A percentile compares a stretch with the other conserved stretches of the same genome.
Conservation (phyloP, 2,329 filamentous ascomycete genomes). For the Fusarium cyanostomum region DNA sequence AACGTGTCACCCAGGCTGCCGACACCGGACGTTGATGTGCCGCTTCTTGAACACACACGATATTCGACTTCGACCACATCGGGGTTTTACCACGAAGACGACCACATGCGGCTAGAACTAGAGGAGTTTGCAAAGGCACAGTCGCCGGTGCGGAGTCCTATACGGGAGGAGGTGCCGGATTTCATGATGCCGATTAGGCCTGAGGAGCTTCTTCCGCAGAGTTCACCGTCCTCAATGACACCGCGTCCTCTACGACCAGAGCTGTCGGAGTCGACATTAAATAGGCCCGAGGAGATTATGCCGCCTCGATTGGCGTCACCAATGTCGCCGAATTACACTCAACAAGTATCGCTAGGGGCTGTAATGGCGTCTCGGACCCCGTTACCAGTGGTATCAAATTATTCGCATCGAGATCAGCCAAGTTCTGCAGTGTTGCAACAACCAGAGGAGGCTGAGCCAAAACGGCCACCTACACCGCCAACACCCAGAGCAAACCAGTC, state of each 20-base stretch:
- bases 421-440: slow-evolving; percentile 15
- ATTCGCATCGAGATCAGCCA: slow-evolving; percentile 13
- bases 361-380: slow-evolving; percentile 9
- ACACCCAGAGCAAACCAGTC: not conserved
- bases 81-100: slow-evolving; percentile 17
- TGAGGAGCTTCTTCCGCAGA: slow-evolving; percentile 13
- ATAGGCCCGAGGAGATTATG: slow-evolving; percentile 13
- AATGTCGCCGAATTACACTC: slow-evolving; percentile 6
- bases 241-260: slow-evolving; percentile 9
- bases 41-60: slow-evolving; percentile 10
- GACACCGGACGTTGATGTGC: slow-evolving; percentile 16
- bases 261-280: slow-evolving; percentile 7
- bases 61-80: slow-evolving; percentile 31
- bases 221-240: slow-evolving; percentile 16
- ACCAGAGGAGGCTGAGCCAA: not conserved
- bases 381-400: slow-evolving; percentile 20
- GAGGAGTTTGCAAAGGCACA: slow-evolving; percentile 20
- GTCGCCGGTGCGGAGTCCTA: slow-evolving; percentile 1
- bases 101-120: slow-evolving; percentile 1
- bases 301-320: slow-evolving; percentile 22
- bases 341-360: slow-evolving; percentile 17
- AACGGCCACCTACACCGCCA: not conserved
- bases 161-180: slow-evolving; percentile 16
- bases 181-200: slow-evolving; percentile 10
- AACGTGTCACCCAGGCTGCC: not conserved